These are phyloP conservation scores for Takakia lepidozioides DNA, from an alignment of 225 moss, liverwort and hornwort species.

Conservation along the genomic window DNA sequence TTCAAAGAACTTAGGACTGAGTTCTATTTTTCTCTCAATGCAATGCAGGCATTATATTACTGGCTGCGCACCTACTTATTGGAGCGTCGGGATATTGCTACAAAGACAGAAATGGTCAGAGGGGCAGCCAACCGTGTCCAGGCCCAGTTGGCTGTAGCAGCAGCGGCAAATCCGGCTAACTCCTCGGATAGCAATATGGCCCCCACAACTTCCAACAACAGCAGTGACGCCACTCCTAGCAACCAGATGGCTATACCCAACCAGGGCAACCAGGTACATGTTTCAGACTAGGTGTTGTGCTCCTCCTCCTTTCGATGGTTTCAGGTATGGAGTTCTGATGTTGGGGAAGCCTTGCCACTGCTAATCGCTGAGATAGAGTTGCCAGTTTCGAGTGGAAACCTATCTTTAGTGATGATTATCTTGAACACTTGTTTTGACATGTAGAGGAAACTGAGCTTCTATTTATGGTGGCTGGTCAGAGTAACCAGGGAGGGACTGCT, in stretches of 20 bases:
- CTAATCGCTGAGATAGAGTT: too few relatives aligned
- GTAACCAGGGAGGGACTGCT: conserved; percentile 55
- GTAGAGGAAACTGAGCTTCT: not conserved
- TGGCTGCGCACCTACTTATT: conserved; percentile 96
- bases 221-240: conserved; percentile 29
- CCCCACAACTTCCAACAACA: conserved; percentile 43
- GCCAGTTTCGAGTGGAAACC: too few relatives aligned
- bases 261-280: conserved; percentile 32
- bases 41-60: conserved; percentile 95
- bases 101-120: conserved; percentile 72
- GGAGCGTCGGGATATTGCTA: conserved; percentile 96
- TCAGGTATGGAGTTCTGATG: too few relatives aligned
- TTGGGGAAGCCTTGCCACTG: too few relatives aligned
- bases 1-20: too few relatives aligned
- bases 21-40: too few relatives aligned
- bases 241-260: conserved; percentile 39
- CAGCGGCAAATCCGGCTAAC: conserved; percentile 47
- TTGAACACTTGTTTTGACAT: not conserved
- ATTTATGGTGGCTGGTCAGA: conserved; percentile 21
- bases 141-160: conserved; percentile 47
- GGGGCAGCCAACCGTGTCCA: conserved; percentile 56
- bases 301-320: not conserved
- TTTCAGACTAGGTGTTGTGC: not conserved
- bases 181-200: conserved; percentile 54
- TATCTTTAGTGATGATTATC: not conserved